Conservation (phyloP, 1,284 basidiomycete genomes). For the Neolentinus lepideus region DNA sequence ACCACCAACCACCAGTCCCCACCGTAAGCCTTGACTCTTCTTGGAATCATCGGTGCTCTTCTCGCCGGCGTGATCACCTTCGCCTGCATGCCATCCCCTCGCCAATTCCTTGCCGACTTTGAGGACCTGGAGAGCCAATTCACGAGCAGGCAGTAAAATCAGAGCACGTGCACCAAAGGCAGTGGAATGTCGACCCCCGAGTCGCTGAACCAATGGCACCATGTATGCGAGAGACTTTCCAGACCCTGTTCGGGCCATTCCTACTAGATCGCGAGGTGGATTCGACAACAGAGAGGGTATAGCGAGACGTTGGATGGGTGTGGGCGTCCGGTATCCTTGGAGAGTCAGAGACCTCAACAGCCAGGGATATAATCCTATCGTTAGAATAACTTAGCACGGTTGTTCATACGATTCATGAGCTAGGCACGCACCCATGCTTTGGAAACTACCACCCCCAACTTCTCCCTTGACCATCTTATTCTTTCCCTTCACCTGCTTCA, state of each 20-base stretch:
- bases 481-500: slow-evolving; percentile 69
- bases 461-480: slow-evolving; percentile 61
- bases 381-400: slow-evolving; percentile 1
- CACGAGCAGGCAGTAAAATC: slow-evolving; percentile 88
- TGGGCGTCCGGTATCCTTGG: slow-evolving; percentile 94
- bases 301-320: slow-evolving; percentile 91
- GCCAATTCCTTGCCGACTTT: slow-evolving; percentile 93
- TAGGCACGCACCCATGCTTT: slow-evolving; percentile 70
- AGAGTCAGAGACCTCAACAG: slow-evolving; percentile 82
- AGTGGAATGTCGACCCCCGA: slow-evolving; percentile 76
- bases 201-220: slow-evolving; percentile 84
- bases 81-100: slow-evolving; percentile 62
- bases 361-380: slow-evolving; percentile 73
- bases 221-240: slow-evolving; percentile 96
- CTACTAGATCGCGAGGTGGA: slow-evolving; percentile 92
- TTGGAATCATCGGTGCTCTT: slow-evolving; percentile 45
- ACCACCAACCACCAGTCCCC: slow-evolving; percentile 95
- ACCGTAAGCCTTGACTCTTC: slow-evolving; percentile 69
- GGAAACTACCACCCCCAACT: slow-evolving; percentile 79
- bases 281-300: slow-evolving; percentile 82
- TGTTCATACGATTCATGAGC: background rate
- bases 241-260: slow-evolving; percentile 97
- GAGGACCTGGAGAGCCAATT: slow-evolving; percentile 90
- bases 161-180: slow-evolving; percentile 84
- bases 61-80: slow-evolving; percentile 59